Evolutionary conservation across 1,284 basidiomycete genomes (phyloP).

Genomic region (Singerocomus inundabilis): DNA sequence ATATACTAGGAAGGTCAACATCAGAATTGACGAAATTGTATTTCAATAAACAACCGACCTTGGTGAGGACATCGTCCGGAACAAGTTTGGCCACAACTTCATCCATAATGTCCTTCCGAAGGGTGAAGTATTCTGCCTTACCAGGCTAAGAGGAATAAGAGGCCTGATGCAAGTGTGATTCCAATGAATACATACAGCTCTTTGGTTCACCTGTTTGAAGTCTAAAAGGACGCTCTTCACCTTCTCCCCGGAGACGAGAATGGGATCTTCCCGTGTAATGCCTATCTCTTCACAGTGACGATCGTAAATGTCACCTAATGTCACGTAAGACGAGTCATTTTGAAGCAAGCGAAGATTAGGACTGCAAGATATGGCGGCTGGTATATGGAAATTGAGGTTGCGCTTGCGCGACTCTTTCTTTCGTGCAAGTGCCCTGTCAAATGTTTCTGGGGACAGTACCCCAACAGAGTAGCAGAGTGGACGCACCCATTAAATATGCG

Average conservation of each 20-base stretch:
- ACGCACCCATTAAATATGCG: constrained; percentile 88
- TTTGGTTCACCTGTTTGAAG: constrained; percentile 50
- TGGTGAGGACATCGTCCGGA: constrained; percentile 85
- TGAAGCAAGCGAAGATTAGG: constrained; percentile 86
- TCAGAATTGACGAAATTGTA: not conserved
- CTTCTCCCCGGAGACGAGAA: constrained; percentile 82
- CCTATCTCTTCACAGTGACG: constrained; percentile 78
- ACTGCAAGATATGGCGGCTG: constrained; percentile 83
- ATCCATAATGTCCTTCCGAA: constrained; percentile 89
- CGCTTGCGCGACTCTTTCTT: constrained; percentile 95
- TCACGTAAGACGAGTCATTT: constrained; percentile 89
- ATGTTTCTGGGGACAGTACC: constrained; percentile 10
- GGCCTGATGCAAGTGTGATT: not conserved
- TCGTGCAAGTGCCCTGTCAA: constrained; percentile 69
- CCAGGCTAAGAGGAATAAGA: constrained; percentile 42
- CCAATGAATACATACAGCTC: constrained; percentile 42
- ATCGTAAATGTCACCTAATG: constrained; percentile 94
- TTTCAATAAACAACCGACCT: constrained; percentile 50
- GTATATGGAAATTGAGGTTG: constrained; percentile 90
- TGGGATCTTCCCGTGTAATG: constrained; percentile 86
- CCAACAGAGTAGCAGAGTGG: not conserved
- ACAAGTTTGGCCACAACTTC: constrained; percentile 90
- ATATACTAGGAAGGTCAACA: constrained; percentile 68
- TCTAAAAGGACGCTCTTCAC: constrained; percentile 68
- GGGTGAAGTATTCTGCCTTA: constrained; percentile 68